Percentiles rank a stretch among this genome's conserved stretches.
Conservation (phyloP, 83 land plant species). For the Picea abies region DNA sequence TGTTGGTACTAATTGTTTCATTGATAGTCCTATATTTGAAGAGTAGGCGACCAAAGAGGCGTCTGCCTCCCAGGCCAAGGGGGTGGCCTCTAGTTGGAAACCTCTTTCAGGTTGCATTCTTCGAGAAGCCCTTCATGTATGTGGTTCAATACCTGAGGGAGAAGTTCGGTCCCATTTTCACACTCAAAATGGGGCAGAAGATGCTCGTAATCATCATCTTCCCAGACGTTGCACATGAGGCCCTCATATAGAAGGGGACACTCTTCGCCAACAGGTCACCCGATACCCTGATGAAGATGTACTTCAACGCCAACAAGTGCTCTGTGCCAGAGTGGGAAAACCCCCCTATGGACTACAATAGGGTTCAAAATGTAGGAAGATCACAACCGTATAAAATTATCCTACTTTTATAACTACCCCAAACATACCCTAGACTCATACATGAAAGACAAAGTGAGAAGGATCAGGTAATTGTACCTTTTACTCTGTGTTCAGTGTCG, state of each 20-base stretch:
- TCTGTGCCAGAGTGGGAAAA: constrained; percentile 7
- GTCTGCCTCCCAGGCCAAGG: constrained; percentile 60
- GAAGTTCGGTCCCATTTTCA: constrained; percentile 60
- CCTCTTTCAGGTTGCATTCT: constrained; percentile 51
- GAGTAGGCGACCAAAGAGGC: background rate
- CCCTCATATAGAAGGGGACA: constrained; percentile 56
- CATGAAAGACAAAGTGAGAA: no score
- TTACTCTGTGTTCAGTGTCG: no score
- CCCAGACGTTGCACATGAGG: constrained; percentile 59
- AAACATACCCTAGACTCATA: no score
- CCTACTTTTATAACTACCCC: no score
- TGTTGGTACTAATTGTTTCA: background rate
- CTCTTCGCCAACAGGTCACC: constrained; percentile 67
- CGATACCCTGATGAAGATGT: constrained; percentile 42
- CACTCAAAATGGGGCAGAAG: constrained; percentile 53
- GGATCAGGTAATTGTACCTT: no score
- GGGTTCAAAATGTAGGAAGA: no score
- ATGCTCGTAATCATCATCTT: constrained; percentile 48
- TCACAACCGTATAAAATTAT: no score
- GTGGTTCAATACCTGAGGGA: constrained; percentile 33
- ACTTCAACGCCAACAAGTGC: constrained; percentile 63
- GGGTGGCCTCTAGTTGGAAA: constrained; percentile 70
- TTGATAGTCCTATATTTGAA: background rate
- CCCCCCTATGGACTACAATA: no score
- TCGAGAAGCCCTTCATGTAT: constrained; percentile 52